Base-by-base conservation (phyloP, 257 asterid genomes). In the Echites panduratus region DNA sequence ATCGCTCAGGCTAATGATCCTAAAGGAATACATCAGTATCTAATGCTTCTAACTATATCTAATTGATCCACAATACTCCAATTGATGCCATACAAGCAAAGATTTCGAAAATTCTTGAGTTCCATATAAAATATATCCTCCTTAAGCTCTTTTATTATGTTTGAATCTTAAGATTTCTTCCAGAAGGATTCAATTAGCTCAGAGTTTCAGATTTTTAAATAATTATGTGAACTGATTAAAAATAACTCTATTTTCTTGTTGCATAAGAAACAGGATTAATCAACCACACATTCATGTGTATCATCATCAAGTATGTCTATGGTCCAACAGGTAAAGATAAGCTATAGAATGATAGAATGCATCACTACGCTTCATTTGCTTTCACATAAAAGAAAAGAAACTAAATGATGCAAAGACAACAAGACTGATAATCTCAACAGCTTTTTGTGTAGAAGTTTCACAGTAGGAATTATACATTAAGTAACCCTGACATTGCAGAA, bases 401-500 rank as follows among this genome's bases (percentile, higher is more conserved):
- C 47, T 77, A 66, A 68, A 50, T 62, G 19, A 78, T 27, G 64
- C 53, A 72, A 50, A 38, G 57, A 65, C 43, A 24, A 74, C 58
- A 73, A 77, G 27, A 76, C 57, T 76, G 77, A 35, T 24, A 66
- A 68, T 72, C 68, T 44, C 13, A 68, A 82, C 41, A 45, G 0
- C 27, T 75, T 49, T 14, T 73, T 22, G 56, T 8, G 41, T 38
- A 61, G 57, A 79, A 59, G 49, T 70, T 48, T 73, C 62, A 17
- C 12, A 73, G 89, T 76, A 70, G 79, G 80, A 77, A 65, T 75
- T 71, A 53, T 93, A 93, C 98, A 86, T 93, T 90, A 75, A 89
- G 88, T 76, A 90, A 82, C 82, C 97, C 98, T 77, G 98, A 90
- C 98, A 93, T 93, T 62, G 83, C 83, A 77, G 82, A 79, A 79